Conservation (phyloP, 257 asterid species). For the Plectranthus barbatus region DNA sequence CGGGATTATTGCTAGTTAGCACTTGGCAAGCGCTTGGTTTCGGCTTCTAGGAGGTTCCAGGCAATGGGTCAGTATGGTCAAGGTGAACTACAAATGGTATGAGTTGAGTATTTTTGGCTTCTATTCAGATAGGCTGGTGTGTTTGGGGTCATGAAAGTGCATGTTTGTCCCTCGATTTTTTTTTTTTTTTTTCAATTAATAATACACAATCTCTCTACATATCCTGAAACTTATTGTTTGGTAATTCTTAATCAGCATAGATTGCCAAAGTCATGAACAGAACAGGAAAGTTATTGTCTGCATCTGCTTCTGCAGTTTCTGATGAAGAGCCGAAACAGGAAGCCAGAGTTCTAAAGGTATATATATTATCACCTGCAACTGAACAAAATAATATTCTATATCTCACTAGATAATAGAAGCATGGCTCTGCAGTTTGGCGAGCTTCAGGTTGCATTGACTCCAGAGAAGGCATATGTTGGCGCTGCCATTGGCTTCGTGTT, state of each 20-base stretch:
- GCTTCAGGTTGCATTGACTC: constrained; percentile 81
- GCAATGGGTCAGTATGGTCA: constrained; percentile 89
- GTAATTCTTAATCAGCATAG: constrained; percentile 54
- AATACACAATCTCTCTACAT: neutral
- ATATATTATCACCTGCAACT: neutral
- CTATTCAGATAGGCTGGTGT: neutral
- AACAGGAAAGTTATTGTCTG: constrained; percentile 58
- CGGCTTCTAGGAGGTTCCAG: constrained; percentile 89
- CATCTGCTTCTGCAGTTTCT: constrained; percentile 33
- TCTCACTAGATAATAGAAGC: too few relatives aligned
- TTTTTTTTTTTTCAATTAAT: neutral
- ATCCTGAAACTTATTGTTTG: constrained; percentile 17
- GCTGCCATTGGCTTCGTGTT: constrained; percentile 61
- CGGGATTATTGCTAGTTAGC: constrained; percentile 54
- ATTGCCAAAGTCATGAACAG: constrained; percentile 76
- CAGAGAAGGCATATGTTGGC: constrained; percentile 71
- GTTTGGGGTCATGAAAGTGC: too few relatives aligned
- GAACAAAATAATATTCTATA: too few relatives aligned
- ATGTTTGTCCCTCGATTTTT: neutral
- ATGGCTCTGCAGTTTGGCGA: constrained; percentile 60
- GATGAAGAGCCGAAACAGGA: constrained; percentile 50
- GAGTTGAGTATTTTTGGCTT: neutral
- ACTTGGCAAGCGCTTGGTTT: constrained; percentile 76
- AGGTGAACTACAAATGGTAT: constrained; percentile 84
- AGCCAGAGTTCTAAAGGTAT: constrained; percentile 66